Percentiles rank a stretch among this genome's conserved stretches.
Conservation (phyloP, 202 grass and related monocot species). For the Hordeum pubiflorum region DNA sequence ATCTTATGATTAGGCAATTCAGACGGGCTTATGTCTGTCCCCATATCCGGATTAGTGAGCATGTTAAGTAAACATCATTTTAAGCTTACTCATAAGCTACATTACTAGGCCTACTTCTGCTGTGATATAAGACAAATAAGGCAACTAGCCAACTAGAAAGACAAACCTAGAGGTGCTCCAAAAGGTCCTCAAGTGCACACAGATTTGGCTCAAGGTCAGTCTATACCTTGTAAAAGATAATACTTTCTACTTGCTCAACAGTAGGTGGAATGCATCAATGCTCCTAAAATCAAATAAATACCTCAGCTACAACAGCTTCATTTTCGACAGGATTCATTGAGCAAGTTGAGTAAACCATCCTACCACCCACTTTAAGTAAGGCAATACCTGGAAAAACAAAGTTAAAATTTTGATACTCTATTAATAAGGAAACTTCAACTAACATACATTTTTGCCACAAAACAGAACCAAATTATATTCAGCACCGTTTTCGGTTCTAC, state of each 20-base stretch:
- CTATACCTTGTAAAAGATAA: not conserved
- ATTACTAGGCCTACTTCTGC: not conserved
- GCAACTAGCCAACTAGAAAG: not conserved
- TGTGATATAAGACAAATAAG: not conserved
- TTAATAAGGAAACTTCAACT: conserved; percentile 2
- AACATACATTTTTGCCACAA: not conserved
- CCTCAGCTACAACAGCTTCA: conserved; percentile 87
- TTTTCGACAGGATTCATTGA: conserved; percentile 99
- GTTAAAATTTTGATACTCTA: not conserved
- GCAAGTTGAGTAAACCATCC: conserved; percentile 98
- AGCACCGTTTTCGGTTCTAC: not conserved
- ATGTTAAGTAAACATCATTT: not conserved
- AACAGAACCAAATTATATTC: conserved; percentile 1
- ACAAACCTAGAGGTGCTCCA: not conserved
- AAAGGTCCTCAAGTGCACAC: not conserved
- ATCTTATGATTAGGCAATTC: not conserved
- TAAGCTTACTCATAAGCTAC: conserved; percentile 8
- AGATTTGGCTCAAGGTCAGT: not conserved
- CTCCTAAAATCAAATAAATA: conserved; percentile 15
- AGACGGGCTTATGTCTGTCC: not conserved
- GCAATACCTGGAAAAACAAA: conserved; percentile 47
- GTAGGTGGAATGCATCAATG: not conserved
- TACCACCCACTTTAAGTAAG: conserved; percentile 84
- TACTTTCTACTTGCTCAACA: not conserved
- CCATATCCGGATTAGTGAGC: not conserved